Base-by-base conservation (phyloP, 768 basidiomycete species). In the Lentinula lateritia region DNA sequence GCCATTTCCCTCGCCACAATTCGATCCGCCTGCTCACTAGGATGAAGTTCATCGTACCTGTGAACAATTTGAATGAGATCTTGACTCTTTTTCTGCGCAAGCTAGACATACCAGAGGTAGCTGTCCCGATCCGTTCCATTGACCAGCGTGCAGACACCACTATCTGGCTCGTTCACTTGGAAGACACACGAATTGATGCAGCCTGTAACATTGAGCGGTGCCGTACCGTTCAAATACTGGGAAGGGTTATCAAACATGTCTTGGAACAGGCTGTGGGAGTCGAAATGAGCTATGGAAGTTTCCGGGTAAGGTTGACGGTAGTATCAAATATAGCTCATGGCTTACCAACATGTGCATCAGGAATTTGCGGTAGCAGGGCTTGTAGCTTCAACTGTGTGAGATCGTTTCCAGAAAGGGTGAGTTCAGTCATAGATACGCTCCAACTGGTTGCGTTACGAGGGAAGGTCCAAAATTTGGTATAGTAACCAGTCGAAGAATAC, bases 1-100 rank as follows among this genome's bases (percentile, higher is more conserved):
- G 82, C 73, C 16, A 86, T 80, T 63, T 85, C 78, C 52, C 76
- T 72, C 0, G 83, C 85, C 2, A 86, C 74, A 38, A 81, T 74
- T 9, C 85, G 72, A 60, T 83, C 80, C 1, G 81, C 75, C 65
- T 87, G 85, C 65, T 85, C 82, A 4, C 83, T 84, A 6, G 83
- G 82, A 65, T 86, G 85, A 16, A 87, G 72, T 63, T 86, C 85
- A 64, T 87, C 83, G 62, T 70, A 82, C 82, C 74, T 76, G 38
- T 39, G 35, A 53, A n/a, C 67, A 41, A 23, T 32, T 18, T 20
- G 18, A 43, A 12, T 58, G 35, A 36, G 8, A 48, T 52, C 7
- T 57, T 43, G 55, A 34, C 15, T 59, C 63, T 66, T 23, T 13
- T 43, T n/a, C 20, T 10, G 13, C 20, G 8, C 50, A 16, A 23